Conservation (phyloP, 2,329 filamentous ascomycete genomes). For the Penicillium sp. region DNA sequence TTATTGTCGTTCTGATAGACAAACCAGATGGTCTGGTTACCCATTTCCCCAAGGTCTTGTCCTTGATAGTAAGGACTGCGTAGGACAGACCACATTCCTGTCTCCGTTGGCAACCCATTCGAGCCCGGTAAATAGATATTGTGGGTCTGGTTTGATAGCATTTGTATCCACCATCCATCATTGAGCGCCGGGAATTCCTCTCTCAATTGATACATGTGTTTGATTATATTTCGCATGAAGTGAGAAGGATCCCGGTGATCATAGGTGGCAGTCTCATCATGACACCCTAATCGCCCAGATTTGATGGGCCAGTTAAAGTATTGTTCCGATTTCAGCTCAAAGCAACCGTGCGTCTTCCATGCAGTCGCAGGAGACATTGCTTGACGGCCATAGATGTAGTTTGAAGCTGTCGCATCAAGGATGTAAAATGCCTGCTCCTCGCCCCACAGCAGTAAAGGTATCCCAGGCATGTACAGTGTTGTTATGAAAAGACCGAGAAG, state of each 20-base stretch:
- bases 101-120: slow-evolving; percentile 57
- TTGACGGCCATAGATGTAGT: slow-evolving; percentile 68
- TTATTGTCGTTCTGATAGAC: slow-evolving; percentile 53
- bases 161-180: slow-evolving; percentile 60
- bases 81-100: slow-evolving; percentile 63
- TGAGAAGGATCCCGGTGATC: slow-evolving; percentile 67
- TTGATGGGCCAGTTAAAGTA: slow-evolving; percentile 63
- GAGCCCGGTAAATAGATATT: slow-evolving; percentile 58
- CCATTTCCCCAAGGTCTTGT: slow-evolving; percentile 55
- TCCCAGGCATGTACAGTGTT: slow-evolving; percentile 63
- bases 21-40: slow-evolving; percentile 53
- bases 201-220: slow-evolving; percentile 65
- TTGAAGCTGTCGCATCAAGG: slow-evolving; percentile 65
- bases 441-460: slow-evolving; percentile 64
- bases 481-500: slow-evolving; percentile 63
- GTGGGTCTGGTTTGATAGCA: slow-evolving; percentile 61
- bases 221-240: slow-evolving; percentile 63
- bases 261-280: slow-evolving; percentile 59
- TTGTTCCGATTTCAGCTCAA: slow-evolving; percentile 59
- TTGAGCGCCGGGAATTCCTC: slow-evolving; percentile 61
- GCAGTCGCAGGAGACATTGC: slow-evolving; percentile 64
- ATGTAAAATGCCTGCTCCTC: slow-evolving; percentile 69
- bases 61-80: slow-evolving; percentile 55
- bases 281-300: slow-evolving; percentile 57
- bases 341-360: slow-evolving; percentile 69